These are phyloP conservation scores for Hippophae gyantsensis DNA, from an alignment of 306 rosid genomes.

Conservation along the genomic window DNA sequence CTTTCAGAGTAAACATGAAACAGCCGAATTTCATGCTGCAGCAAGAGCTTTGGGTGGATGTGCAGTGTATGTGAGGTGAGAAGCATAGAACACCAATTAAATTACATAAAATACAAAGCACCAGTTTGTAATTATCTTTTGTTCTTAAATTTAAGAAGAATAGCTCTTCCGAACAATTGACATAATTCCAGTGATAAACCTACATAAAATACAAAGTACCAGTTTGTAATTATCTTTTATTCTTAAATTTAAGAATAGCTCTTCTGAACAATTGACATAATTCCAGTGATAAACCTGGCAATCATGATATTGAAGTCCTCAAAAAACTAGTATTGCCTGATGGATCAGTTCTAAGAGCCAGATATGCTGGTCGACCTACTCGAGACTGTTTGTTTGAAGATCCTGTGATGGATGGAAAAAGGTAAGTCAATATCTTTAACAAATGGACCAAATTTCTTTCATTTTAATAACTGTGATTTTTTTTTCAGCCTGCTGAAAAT, in stretches of 20 bases:
- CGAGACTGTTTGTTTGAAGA: slow-evolving; percentile 64
- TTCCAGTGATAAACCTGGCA: slow-evolving; percentile 59
- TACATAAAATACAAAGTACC: neutral
- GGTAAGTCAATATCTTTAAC: slow-evolving; percentile 17
- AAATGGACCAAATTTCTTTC: neutral
- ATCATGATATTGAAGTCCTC: slow-evolving; percentile 56
- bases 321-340: slow-evolving; percentile 51
- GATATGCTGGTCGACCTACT: slow-evolving; percentile 59
- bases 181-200: slow-evolving; percentile 51
- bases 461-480: neutral
- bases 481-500: slow-evolving; percentile 49
- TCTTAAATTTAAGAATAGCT: neutral
- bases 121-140: neutral
- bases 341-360: slow-evolving; percentile 64
- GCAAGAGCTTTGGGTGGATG: slow-evolving; percentile 82
- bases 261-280: slow-evolving; percentile 7
- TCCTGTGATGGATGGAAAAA: slow-evolving; percentile 49
- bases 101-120: neutral
- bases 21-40: slow-evolving; percentile 74
- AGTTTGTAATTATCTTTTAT: neutral
- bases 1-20: slow-evolving; percentile 52
- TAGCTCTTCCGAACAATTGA: slow-evolving; percentile 1
- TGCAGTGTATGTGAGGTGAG: slow-evolving; percentile 62
- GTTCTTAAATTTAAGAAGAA: neutral
- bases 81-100: too few species aligned